A percentile compares a stretch with the other conserved stretches of the same genome.
These are phyloP conservation scores for Myochromella boudieri DNA, from an alignment of 768 basidiomycete genomes.

Conservation along the genomic window DNA sequence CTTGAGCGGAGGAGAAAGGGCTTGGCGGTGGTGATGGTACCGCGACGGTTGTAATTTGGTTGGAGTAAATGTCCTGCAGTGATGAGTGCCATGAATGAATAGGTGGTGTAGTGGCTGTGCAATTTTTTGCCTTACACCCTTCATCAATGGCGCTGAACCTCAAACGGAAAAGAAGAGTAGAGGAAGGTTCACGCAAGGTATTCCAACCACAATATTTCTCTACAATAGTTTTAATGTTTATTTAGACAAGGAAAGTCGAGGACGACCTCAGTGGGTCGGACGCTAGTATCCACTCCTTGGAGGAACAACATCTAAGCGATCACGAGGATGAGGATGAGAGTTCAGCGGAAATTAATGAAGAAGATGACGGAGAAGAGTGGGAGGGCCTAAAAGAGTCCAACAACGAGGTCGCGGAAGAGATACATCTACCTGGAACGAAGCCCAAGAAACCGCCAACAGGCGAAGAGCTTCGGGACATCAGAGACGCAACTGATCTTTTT, in stretches of 20 bases:
- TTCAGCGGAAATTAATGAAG: slow-evolving; percentile 13
- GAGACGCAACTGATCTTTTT: slow-evolving; percentile 73
- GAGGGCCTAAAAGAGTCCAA: slow-evolving; percentile 20
- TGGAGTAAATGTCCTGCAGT: no score
- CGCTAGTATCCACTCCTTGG: slow-evolving; percentile 8
- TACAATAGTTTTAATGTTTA: neutral
- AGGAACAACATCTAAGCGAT: slow-evolving; percentile 11
- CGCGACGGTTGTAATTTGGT: neutral
- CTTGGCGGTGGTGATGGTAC: no score
- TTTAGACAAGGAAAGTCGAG: slow-evolving; percentile 14
- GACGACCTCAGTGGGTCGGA: slow-evolving; percentile 1
- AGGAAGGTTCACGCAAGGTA: slow-evolving; percentile 23
- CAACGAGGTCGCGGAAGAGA: slow-evolving; percentile 4
- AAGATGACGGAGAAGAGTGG: slow-evolving; percentile 27
- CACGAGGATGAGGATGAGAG: slow-evolving; percentile 1
- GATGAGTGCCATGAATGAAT: no score
- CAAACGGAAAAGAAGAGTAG: slow-evolving; percentile 27
- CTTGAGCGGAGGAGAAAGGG: no score
- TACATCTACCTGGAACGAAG: slow-evolving; percentile 23
- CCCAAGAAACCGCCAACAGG: slow-evolving; percentile 61
- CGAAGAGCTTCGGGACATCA: slow-evolving; percentile 68
- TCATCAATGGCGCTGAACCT: slow-evolving; percentile 22
- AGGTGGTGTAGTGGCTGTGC: slow-evolving; percentile 39
- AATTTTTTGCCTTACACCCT: slow-evolving; percentile 22
- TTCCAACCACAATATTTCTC: neutral